These are phyloP conservation scores for Dictyostelium discoideum DNA, from an alignment of 78 protist species.

Conservation along the genomic window dicty_2.7 NC_007088.5:6019501-6020000, in stretches of 20 bases:
- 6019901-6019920: constrained; percentile 50
- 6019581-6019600: constrained; percentile 5
- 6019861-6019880: constrained; percentile 24
- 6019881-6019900: constrained; percentile 47
- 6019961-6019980: not conserved
- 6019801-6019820: not conserved
- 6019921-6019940: constrained; percentile 51
- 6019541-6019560: not conserved
- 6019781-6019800: not conserved
- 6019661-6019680: not conserved
- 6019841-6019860: not conserved
- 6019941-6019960: not conserved
- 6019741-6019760: constrained; percentile 20
- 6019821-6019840: not conserved
- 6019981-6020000: not conserved
- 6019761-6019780: constrained; percentile 40
- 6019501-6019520: not conserved
- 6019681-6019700: not conserved
- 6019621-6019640: not conserved
- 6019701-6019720: constrained; percentile 9
- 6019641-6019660: not conserved
- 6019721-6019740: constrained; percentile 17
- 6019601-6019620: not conserved
- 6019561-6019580: constrained; percentile 12
- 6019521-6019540: constrained; percentile 10